Evolutionary conservation across 331 rosid species (phyloP), one percentile per base, ranked within the genome.

Genomic region (Dryas integrifolia): DNA sequence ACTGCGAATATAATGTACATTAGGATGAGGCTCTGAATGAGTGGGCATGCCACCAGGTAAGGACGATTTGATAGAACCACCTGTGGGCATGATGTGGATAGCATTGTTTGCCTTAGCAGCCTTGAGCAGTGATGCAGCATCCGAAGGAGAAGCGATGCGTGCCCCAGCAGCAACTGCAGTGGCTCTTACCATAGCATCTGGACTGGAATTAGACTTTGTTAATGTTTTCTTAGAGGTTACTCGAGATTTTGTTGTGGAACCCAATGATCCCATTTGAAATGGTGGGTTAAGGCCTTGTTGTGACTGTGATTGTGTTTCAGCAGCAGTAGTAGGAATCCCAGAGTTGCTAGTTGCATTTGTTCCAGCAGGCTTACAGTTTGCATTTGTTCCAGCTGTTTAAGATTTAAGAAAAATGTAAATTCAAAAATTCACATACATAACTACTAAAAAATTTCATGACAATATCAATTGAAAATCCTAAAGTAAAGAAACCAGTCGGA

Each of bases 151-250:
- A 78, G 82, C 92, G 55, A 86, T 83, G 47, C 86, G 91, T 38
- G 92, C 90, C 45, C 91, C 94, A 72, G 85, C 87, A 62, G 91
- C 90, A 59, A 91, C 85, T 0, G 90, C 83, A 50, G 86, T 56
- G 55, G 87, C 89, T 81, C 89, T 85, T 50, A 86, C 72, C 44
- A 60, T 77, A 74, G 82, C 72, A 69, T 84, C 85, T 18, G 76
- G 50, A 73, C 53, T 66, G 30, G 77, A 30, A 61, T 67, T 77
- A 64, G 86, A 55, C 83, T 84, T 89, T 10, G 79, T 12, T n/a
- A 79, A 14, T 39, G 86, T 58, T 50, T 85, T 89, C 74, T 82
- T 88, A 24, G 83, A 50, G 60, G 76, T 63, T 49, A 53, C 61
- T 67, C 63, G 83, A 46, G 91, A 62, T 85, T 85, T 87, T 71